phyloP scores from a whole-genome alignment of 2,329 filamentous ascomycete genomes.

The Trichoderma oligosporum region DNA sequence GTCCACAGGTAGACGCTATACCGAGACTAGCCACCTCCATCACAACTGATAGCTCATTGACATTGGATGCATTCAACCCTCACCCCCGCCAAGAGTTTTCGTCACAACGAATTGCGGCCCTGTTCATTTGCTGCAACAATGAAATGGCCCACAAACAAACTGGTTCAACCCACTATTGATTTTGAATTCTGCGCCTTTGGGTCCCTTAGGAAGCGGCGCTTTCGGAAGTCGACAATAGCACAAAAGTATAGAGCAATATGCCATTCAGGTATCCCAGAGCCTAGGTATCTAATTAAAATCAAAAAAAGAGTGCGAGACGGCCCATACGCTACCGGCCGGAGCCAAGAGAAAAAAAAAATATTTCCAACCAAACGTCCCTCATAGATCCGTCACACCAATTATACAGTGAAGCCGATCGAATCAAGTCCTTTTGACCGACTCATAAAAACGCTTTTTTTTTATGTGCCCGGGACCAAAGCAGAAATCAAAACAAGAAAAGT shows the following conservation, averaged over 20 bases:
- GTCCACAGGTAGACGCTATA: not conserved
- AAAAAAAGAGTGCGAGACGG: slow-evolving; percentile 19
- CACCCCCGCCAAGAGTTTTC: slow-evolving; percentile 15
- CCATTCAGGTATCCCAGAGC: slow-evolving; percentile 7
- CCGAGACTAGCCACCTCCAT: slow-evolving; percentile 8
- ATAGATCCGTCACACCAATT: slow-evolving; percentile 21
- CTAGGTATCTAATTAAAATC: slow-evolving; percentile 18
- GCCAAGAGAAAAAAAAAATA: slow-evolving; percentile 1
- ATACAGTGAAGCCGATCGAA: slow-evolving; percentile 19
- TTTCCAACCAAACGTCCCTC: slow-evolving; percentile 5
- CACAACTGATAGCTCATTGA: not conserved
- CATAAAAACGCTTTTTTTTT: slow-evolving; percentile 12
- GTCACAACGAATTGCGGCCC: slow-evolving; percentile 15
- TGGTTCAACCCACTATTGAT: slow-evolving; percentile 14
- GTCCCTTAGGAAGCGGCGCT: slow-evolving; percentile 5
- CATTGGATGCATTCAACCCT: slow-evolving; percentile 15
- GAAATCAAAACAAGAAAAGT: slow-evolving; percentile 13
- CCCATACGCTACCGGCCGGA: slow-evolving; percentile 10
- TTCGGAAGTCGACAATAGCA: slow-evolving; percentile 5
- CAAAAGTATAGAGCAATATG: slow-evolving; percentile 5
- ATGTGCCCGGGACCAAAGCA: slow-evolving; percentile 14
- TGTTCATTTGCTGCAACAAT: slow-evolving; percentile 8
- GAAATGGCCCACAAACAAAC: slow-evolving; percentile 18
- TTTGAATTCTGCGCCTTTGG: slow-evolving; percentile 14
- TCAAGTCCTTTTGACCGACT: slow-evolving; percentile 7